Base-by-base conservation (phyloP, 2,329 filamentous ascomycete species). In the Alternaria ventricosa region DNA sequence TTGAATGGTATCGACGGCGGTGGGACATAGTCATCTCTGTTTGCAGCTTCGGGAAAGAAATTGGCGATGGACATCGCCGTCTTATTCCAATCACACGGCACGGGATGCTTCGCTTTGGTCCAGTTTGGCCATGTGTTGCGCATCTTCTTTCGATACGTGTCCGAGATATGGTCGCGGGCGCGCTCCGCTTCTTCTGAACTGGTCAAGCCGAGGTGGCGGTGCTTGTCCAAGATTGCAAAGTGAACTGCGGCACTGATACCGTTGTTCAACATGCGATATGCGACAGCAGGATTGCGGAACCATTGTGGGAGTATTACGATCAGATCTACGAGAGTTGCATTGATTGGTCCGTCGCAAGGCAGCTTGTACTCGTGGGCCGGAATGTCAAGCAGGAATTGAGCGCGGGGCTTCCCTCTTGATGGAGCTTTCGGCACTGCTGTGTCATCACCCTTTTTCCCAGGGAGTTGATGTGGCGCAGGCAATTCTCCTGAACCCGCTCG, bases 261-360 rank as follows among this genome's bases (percentile, higher is more conserved):
- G 30, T 73, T 72, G 45, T 63, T 68, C 25, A 70, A 13, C 12
- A 73, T 66, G 3, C 70, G 71, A 0, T 4, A 10, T 23, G 57
- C 55, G 6, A 70, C 44, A 4, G 45, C 20, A 11, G 45, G 51
- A 23, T 69, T 65, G 23, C 65, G 66, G 43, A 70, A 71, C 67
- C 67, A 69, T 15, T 70, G 67, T 1, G 67, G 68, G 2, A 72
- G 27, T 10, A 73, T 25, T 5, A 56, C 61, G 15, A 73, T 56
- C 33, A 71, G 64, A 15, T 73, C 71, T 1, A 59, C 63, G 13
- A 71, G 27, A 7, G 71, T 71, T 18, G 68, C 69, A 30, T 70
- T 71, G 28, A 72, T 59, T 5, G 49, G 13, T 4, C 20, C 18
- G 30, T 57, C 30, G 6, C 12, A 2, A 1, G 59, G 66, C 1